Evolutionary conservation across 495 filamentous ascomycete genomes (phyloP), one percentile per base, ranked within the genome.

Genomic region (Neurospora sp.): DNA sequence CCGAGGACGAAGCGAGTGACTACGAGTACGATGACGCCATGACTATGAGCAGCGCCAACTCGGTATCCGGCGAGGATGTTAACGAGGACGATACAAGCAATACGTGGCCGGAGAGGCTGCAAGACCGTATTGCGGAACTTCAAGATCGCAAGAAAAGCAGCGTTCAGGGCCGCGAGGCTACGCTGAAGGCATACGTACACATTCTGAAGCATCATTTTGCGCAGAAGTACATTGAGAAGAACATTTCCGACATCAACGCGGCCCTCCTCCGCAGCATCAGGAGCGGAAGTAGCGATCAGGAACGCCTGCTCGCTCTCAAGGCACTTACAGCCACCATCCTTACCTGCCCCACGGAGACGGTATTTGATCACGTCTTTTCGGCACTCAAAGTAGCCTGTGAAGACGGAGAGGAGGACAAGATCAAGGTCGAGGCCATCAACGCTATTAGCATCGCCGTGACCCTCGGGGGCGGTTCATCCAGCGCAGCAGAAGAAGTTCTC

Each of bases 71-170:
- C 66, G 82, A 87, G 71, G 86, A 88, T 27, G 89, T 89, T 7
- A 80, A 81, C 3, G 79, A 78, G 27, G 83, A 85, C 9, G 84
- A 84, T 39, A 38, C 69, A 81, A 88, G 46, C 83, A 87, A 16
- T 82, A 88, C 72, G 83, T 93, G 92, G 91, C 86, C 88, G 35
- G 85, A 91, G 23, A 90, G 90, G 73, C 84, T 97, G 2, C 84
- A 82, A 16, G 89, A 92, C 76, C 88, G 90, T n/a, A 90, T 97
- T 70, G 86, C 92, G 71, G 93, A 95, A 78, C 90, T 98, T 27
- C 83, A 93, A 31, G 93, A 97, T 76, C 90, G 93, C 76, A 99
- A 97, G 85, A 89, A 92, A 72, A 93, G 90, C 80, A 94, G 90
- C 73, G 87, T 88, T n/a, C 89, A 93, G 76, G 91, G 92, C 16